A percentile compares a stretch with the other conserved stretches of the same genome.
Evolutionary conservation across 441 rosid species (phyloP).

Genomic region (Croton laevigatus): DNA sequence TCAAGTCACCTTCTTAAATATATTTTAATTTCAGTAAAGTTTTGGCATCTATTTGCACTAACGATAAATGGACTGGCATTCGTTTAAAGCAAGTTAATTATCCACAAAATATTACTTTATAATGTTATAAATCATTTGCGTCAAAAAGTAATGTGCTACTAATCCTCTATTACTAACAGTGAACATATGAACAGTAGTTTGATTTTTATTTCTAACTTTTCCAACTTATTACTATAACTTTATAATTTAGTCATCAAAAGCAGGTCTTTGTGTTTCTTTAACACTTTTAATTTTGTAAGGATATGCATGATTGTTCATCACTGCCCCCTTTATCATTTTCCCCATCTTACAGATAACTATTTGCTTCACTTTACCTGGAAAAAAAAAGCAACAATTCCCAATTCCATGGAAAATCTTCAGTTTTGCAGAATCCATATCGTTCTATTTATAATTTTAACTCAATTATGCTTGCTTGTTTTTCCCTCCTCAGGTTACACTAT

Average conservation of each 20-base stretch:
- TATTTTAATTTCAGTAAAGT: neutral
- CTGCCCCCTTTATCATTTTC: neutral
- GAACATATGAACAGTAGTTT: neutral
- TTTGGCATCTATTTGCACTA: neutral
- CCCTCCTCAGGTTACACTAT: constrained; percentile 20
- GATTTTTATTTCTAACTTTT: too few relatives aligned
- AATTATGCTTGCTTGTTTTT: neutral
- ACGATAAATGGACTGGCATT: neutral
- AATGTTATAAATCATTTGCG: neutral
- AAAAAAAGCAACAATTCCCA: neutral
- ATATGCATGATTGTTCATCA: neutral
- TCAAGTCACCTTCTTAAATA: neutral
- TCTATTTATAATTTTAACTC: constrained; percentile 1
- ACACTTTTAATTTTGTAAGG: neutral
- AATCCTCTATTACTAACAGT: neutral
- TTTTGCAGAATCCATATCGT: neutral
- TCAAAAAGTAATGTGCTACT: neutral
- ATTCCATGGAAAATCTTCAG: constrained; percentile 27
- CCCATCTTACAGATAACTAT: neutral
- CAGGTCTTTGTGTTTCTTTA: neutral
- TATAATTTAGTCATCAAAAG: neutral
- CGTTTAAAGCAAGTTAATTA: neutral
- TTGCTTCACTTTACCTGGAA: neutral
- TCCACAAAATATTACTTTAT: neutral
- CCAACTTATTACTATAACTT: too few relatives aligned